A percentile compares a stretch with the other conserved stretches of the same genome.
Conservation (phyloP, 179 eudicot species). For the Sideroxylon spinosum region DNA sequence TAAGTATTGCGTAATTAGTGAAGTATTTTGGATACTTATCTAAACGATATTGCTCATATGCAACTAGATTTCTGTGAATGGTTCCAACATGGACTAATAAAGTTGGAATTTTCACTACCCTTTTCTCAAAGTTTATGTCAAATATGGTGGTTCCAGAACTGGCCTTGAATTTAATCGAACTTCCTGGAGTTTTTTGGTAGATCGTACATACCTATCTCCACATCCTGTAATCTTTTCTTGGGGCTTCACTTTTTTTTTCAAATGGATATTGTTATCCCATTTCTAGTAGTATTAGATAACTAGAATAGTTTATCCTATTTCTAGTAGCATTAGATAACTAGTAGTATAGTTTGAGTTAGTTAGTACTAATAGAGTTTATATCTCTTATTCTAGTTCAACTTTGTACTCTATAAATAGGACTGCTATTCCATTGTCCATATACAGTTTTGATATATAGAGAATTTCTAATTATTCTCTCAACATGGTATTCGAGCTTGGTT, state of each 20-base stretch:
- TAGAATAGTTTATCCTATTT: too few species aligned
- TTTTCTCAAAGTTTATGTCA: constrained; percentile 13
- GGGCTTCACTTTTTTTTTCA: neutral
- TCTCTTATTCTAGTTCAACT: too few species aligned
- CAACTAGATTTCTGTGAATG: neutral
- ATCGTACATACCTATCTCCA: neutral
- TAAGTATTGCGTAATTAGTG: neutral
- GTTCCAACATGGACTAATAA: neutral
- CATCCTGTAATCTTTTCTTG: neutral
- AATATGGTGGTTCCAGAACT: constrained; percentile 4
- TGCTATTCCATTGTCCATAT: too few species aligned
- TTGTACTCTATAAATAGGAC: too few species aligned
- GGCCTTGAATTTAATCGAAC: constrained; percentile 25
- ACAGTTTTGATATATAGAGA: too few species aligned
- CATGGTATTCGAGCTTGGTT: too few species aligned
- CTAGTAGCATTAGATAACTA: too few species aligned
- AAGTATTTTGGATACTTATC: neutral
- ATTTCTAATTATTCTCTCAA: too few species aligned
- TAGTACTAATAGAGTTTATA: too few species aligned
- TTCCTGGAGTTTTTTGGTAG: constrained; percentile 19
- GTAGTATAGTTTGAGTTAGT: too few species aligned
- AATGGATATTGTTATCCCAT: too few species aligned
- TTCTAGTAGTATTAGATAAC: too few species aligned
- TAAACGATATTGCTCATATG: neutral
- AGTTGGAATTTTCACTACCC: neutral